These are phyloP conservation scores for Jamesozyma rosinii DNA, from an alignment of 805 yeast species.

Conservation along the genomic window DNA sequence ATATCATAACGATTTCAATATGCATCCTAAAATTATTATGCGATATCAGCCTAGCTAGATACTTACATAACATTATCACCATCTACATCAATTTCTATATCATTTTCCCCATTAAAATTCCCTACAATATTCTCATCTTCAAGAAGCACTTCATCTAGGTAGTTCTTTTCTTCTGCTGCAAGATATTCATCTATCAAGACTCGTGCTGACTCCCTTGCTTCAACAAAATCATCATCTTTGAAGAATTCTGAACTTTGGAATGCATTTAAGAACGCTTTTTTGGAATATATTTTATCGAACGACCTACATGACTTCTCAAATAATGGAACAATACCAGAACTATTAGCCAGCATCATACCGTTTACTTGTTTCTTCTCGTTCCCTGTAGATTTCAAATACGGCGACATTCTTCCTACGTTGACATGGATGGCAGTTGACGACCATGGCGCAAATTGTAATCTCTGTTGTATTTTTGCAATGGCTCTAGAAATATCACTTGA, in stretches of 20 bases:
- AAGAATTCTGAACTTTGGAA: conserved; percentile 43
- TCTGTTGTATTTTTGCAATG: conserved; percentile 48
- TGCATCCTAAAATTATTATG: neutral
- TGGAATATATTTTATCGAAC: conserved; percentile 67
- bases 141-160: conserved; percentile 31
- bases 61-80: conserved; percentile 18
- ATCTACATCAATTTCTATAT: conserved; percentile 20
- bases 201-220: conserved; percentile 65
- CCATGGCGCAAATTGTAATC: conserved; percentile 79
- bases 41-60: neutral
- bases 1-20: no score
- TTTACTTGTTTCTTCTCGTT: conserved; percentile 42
- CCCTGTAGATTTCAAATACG: conserved; percentile 31
- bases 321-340: conserved; percentile 62
- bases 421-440: conserved; percentile 70
- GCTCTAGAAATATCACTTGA: conserved; percentile 68
- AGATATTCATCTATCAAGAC: conserved; percentile 71
- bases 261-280: conserved; percentile 77
- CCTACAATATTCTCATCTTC: conserved; percentile 33
- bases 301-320: conserved; percentile 61
- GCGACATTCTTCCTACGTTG: conserved; percentile 66
- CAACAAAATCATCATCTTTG: conserved; percentile 59
- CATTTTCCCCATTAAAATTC: neutral
- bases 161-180: conserved; percentile 50
- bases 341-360: conserved; percentile 79